phyloP scores from a whole-genome alignment of 192 early-diverging fungal genomes.

The Coemansia sp. region DNA sequence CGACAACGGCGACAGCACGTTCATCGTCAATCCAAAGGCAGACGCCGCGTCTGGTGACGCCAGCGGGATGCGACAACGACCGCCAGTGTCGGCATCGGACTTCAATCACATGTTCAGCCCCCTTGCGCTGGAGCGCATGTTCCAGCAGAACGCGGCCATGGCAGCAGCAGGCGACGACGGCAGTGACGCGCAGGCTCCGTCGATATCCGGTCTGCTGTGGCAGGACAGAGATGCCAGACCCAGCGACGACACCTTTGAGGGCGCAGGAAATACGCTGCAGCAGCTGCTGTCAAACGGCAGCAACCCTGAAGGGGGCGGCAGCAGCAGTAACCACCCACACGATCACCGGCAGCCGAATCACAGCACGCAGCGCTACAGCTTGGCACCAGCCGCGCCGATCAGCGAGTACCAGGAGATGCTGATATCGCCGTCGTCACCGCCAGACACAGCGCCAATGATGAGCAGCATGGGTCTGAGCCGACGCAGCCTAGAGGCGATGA shows the following conservation, averaged over 20 bases:
- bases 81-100: conserved; percentile 29
- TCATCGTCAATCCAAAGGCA: conserved; percentile 29
- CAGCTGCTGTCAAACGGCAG: conserved; percentile 42
- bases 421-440: conserved; percentile 34
- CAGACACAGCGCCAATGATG: conserved; percentile 14
- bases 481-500: background rate
- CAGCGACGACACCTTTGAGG: conserved; percentile 25
- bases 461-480: background rate
- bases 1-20: conserved; percentile 26
- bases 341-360: conserved; percentile 13
- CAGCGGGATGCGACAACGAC: conserved; percentile 16
- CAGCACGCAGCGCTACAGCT: background rate
- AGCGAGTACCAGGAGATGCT: background rate
- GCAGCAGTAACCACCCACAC: conserved; percentile 2
- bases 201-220: conserved; percentile 41
- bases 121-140: conserved; percentile 41
- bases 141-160: conserved; percentile 18
- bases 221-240: conserved; percentile 9
- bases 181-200: conserved; percentile 16
- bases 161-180: background rate
- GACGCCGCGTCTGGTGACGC: conserved; percentile 7
- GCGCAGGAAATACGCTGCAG: conserved; percentile 44
- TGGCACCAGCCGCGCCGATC: background rate
- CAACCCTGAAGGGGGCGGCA: conserved; percentile 23
- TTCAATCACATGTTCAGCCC: conserved; percentile 55